phyloP scores from a whole-genome alignment of 345 rosid genomes.

The Boechera retrofracta region DNA sequence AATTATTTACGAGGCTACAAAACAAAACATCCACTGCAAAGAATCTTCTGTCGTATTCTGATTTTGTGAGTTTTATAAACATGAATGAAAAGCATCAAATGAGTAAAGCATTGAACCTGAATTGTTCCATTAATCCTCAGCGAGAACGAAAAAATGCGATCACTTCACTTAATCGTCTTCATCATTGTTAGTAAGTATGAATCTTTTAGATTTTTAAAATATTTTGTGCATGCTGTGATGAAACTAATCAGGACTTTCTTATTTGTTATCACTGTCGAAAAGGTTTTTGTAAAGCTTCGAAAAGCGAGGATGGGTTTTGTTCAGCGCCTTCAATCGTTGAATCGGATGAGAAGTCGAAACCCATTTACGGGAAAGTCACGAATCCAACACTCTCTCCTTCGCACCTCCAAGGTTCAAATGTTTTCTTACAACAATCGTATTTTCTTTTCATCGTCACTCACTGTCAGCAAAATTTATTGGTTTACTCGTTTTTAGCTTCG shows the following conservation, averaged over 20 bases:
- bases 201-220: constrained; percentile 5
- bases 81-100: neutral
- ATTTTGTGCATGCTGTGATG: neutral
- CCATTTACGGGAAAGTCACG: constrained; percentile 83
- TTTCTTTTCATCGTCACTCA: too few relatives aligned
- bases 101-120: constrained; percentile 27
- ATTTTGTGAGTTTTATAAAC: neutral
- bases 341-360: constrained; percentile 48
- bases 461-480: too few relatives aligned
- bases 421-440: neutral
- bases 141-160: constrained; percentile 30
- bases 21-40: constrained; percentile 35
- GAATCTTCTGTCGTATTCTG: constrained; percentile 41
- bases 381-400: constrained; percentile 90
- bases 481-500: constrained; percentile 12
- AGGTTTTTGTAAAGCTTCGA: constrained; percentile 52
- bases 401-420: constrained; percentile 68
- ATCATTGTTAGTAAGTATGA: constrained; percentile 29
- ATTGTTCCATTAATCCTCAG: constrained; percentile 25
- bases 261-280: neutral
- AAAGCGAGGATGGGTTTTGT: constrained; percentile 71
- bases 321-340: constrained; percentile 59
- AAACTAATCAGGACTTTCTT: constrained; percentile 19
- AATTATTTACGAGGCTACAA: constrained; percentile 17
- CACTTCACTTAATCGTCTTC: constrained; percentile 36